Percentiles rank a stretch among this genome's conserved stretches.
Evolutionary conservation across 148 eudicot species (phyloP).

Genomic region (Rhododendron kiyosumense): DNA sequence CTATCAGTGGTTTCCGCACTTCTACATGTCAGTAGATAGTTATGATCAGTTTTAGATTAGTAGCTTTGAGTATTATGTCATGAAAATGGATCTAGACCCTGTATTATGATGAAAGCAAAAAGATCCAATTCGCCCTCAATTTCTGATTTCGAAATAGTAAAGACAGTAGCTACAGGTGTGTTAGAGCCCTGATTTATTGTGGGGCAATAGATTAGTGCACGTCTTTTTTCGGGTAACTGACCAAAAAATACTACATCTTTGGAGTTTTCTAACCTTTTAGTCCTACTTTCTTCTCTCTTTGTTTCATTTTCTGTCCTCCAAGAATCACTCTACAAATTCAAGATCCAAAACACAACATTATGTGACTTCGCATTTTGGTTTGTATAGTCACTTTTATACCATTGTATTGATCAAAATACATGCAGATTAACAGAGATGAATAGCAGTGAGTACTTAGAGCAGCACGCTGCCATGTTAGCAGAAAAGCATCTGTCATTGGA

Average conservation of each 20-base stretch:
- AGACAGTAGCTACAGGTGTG: neutral
- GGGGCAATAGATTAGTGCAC: neutral
- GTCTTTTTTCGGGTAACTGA: neutral
- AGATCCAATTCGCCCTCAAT: neutral
- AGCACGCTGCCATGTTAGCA: conserved; percentile 53
- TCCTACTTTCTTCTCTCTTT: neutral
- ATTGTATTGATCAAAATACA: neutral
- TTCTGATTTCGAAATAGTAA: neutral
- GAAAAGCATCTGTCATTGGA: conserved; percentile 19
- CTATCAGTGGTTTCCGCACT: neutral
- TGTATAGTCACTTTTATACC: neutral
- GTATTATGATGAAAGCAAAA: neutral
- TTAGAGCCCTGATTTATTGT: neutral
- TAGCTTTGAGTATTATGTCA: neutral
- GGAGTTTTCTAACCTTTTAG: neutral
- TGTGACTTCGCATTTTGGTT: neutral
- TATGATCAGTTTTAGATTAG: neutral
- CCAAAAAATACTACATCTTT: neutral
- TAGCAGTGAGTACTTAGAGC: conserved; percentile 86
- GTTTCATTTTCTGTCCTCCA: neutral
- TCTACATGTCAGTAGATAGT: neutral
- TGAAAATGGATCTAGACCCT: neutral
- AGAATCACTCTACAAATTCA: neutral
- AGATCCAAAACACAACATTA: neutral
- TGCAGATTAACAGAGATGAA: conserved; percentile 92